Conservation (phyloP, 129 eudicot genomes). For the Saussurea involucrata region DNA sequence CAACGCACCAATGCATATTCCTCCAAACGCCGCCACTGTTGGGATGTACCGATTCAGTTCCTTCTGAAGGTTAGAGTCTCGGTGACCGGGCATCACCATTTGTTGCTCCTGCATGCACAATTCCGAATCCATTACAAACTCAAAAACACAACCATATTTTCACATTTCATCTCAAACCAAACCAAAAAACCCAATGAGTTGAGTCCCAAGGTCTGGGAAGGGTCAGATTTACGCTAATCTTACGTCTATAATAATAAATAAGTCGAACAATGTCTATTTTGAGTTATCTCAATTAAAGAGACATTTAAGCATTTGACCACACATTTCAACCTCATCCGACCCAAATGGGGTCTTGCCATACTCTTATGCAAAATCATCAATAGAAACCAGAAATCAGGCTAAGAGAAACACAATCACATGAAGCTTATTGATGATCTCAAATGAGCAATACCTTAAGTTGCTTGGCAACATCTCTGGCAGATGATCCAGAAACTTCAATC, state of each 20-base stretch:
- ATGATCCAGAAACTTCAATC: conserved; percentile 71
- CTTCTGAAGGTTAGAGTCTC: conserved; percentile 38
- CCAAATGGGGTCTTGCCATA: not conserved
- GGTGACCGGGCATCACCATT: conserved; percentile 52
- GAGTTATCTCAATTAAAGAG: too few relatives aligned
- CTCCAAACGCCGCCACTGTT: conserved; percentile 38
- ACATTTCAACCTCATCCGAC: not conserved
- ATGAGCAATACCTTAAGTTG: conserved; percentile 52
- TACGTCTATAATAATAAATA: too few relatives aligned
- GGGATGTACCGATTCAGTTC: conserved; percentile 39
- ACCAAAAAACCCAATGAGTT: too few relatives aligned
- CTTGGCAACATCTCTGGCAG: conserved; percentile 71
- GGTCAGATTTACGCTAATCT: too few relatives aligned
- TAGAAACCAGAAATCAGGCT: not conserved
- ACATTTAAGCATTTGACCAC: too few relatives aligned
- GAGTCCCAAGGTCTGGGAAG: too few relatives aligned
- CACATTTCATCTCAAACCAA: too few relatives aligned
- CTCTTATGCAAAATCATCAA: not conserved
- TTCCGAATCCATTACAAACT: not conserved
- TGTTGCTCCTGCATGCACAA: conserved; percentile 32
- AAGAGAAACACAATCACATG: not conserved
- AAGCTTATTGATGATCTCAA: not conserved
- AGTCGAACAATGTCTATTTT: too few relatives aligned
- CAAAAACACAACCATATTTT: not conserved
- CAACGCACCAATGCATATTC: conserved; percentile 38